A percentile compares a stretch with the other conserved stretches of the same genome.
Evolutionary conservation across 2,329 filamentous ascomycete genomes (phyloP).

Genomic region (Scytalidium lignicola): DNA sequence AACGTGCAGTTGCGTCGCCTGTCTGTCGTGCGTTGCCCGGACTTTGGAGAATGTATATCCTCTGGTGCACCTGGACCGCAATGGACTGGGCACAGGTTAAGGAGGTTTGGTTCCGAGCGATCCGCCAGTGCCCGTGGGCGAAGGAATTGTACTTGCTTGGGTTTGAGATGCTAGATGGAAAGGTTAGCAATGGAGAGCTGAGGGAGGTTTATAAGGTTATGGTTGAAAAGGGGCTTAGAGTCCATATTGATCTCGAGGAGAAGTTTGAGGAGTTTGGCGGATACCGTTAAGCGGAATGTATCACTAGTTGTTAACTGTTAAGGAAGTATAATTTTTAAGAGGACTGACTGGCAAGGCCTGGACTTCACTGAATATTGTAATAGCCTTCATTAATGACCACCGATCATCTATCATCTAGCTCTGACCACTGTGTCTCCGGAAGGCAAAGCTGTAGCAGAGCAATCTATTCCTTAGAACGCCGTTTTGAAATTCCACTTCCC

Average conservation of each 20-base stretch:
- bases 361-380: no score
- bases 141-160: slow-evolving; percentile 55
- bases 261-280: slow-evolving; percentile 18
- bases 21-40: slow-evolving; percentile 33
- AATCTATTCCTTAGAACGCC: not conserved
- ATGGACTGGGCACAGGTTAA: slow-evolving; percentile 33
- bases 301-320: no score
- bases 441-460: not conserved
- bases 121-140: slow-evolving; percentile 56
- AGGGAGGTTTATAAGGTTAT: slow-evolving; percentile 37
- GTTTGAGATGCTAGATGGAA: slow-evolving; percentile 37
- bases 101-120: slow-evolving; percentile 48
- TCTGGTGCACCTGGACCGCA: slow-evolving; percentile 39
- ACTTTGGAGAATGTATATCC: slow-evolving; percentile 47
- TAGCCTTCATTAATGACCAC: no score
- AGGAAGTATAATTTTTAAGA: no score
- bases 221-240: slow-evolving; percentile 55
- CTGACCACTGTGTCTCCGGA: no score
- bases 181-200: slow-evolving; percentile 23
- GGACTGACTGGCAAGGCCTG: no score
- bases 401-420: no score
- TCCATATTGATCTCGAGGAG: slow-evolving; percentile 50
- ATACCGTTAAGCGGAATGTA: no score
- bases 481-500: not conserved
- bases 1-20: slow-evolving; percentile 39